Base-by-base conservation (phyloP, 228 moss, liverwort and hornwort genomes). In the Sphagnum magellanicum region DNA sequence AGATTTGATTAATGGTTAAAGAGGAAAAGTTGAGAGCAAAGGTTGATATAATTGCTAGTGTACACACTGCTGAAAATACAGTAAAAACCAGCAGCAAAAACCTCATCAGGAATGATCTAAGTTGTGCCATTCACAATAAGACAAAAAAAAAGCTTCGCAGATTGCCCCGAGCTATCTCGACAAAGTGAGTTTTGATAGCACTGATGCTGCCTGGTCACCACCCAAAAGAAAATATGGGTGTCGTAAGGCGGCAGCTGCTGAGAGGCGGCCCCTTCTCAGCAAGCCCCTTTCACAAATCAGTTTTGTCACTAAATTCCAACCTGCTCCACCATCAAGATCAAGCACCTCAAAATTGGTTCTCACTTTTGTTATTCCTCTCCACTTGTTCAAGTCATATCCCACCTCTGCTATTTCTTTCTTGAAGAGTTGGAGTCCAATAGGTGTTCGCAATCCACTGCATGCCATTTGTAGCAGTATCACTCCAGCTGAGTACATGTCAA, bases 401-500 rank as follows among this genome's bases (percentile, higher is more conserved):
- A 77, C 89, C 8, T 82, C 67, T 60, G 86, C 75, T 8, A 97
- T 82, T 68, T 97, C 96, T 17, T 76, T 84, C 79, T 91, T 93
- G 67, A 97, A 93, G 0, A 76, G 80, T 74, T 93, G 93, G 67
- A 90, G 78, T 9, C 92, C 93, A 53, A 91, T 81, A 0, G 96
- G 72, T 4, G 86, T 87, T 66, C 93, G 89, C 74, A 97, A 60
- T 32, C 73, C 79, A 32, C 76, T 62, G 70, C 83, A 83, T 5
- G 91, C 71, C 82, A 97, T 81, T 72, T 93, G 93, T 52, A 97
- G 76, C 16, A 97, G 81, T 8, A 97, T 88, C 76, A 97, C 78
- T 16, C 96, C 96, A 16, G 83, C 80, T 47, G 96, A 93, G 73
- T 97, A 97, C 74, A 88, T 93, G 75, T 97, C 96, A 72, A 93